Conservation (phyloP, 768 basidiomycete genomes). For the Galerina marginata region DNA sequence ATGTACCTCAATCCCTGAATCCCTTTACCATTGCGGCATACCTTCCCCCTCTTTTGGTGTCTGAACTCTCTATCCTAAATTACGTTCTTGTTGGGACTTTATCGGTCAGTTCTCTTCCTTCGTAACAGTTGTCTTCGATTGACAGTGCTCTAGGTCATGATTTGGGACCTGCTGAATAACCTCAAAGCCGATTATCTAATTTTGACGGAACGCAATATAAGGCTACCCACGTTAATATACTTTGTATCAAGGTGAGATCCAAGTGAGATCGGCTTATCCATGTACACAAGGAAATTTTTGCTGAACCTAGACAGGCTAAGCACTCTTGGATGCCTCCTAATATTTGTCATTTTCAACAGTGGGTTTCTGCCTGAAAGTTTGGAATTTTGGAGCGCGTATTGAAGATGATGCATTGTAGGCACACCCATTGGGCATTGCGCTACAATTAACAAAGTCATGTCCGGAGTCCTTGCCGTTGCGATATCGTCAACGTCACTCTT, state of each 20-base stretch:
- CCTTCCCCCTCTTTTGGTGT: not conserved
- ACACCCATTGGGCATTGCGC: conserved; percentile 1
- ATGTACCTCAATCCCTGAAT: not conserved
- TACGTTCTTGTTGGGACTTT: not conserved
- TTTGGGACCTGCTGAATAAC: conserved; percentile 12
- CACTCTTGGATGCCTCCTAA: conserved; percentile 8
- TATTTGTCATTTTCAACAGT: not conserved
- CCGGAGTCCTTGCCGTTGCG: not conserved
- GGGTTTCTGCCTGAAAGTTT: conserved; percentile 1
- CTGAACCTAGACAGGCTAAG: conserved; percentile 6
- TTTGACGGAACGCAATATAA: conserved; percentile 19
- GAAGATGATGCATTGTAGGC: not conserved
- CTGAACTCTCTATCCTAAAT: not conserved
- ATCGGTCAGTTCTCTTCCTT: not conserved
- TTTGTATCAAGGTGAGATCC: conserved; percentile 28
- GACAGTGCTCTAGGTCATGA: conserved; percentile 1
- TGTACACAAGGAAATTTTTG: not conserved
- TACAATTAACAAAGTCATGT: not conserved
- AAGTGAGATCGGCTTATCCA: conserved; percentile 14
- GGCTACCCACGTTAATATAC: conserved; percentile 28
- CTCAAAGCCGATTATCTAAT: conserved; percentile 25
- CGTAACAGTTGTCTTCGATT: not conserved
- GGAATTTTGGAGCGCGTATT: not conserved
- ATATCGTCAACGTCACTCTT: conserved; percentile 6
- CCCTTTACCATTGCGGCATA: not conserved